Evolutionary conservation across 345 rosid species (phyloP).

Genomic region (Ceriops zippeliana): DNA sequence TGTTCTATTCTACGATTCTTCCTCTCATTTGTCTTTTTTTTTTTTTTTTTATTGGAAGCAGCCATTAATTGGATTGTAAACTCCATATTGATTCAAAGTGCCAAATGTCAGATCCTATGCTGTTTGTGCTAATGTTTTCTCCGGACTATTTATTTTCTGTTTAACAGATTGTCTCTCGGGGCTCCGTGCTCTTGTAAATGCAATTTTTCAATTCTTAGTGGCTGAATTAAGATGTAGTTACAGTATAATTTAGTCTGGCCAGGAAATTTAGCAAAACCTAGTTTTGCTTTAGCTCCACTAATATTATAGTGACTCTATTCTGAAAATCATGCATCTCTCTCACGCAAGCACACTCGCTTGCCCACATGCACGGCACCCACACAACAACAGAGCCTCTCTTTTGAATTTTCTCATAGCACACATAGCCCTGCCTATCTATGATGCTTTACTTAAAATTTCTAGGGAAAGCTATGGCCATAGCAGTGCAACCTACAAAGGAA

Average conservation of each 20-base stretch:
- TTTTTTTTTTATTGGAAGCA: not conserved
- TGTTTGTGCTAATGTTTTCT: no score
- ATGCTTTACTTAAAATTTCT: conserved; percentile 6
- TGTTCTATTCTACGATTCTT: not conserved
- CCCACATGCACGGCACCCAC: no score
- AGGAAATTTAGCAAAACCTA: not conserved
- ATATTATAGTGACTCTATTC: not conserved
- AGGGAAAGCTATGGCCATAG: conserved; percentile 69
- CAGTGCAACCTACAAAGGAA: conserved; percentile 57
- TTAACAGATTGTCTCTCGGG: no score
- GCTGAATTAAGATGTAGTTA: not conserved
- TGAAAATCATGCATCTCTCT: not conserved
- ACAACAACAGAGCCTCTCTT: no score
- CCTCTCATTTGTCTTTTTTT: not conserved
- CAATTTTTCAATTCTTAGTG: not conserved
- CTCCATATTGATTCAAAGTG: no score
- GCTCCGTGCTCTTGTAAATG: not conserved
- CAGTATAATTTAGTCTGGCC: not conserved
- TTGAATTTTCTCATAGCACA: no score
- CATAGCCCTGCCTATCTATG: not conserved
- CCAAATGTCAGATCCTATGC: no score
- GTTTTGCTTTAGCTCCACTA: not conserved
- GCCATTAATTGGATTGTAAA: no score
- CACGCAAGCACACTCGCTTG: not conserved
- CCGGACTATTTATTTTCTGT: no score